Base-by-base conservation (phyloP, 2,329 filamentous ascomycete species). In the Hymenoscyphus linearis region DNA sequence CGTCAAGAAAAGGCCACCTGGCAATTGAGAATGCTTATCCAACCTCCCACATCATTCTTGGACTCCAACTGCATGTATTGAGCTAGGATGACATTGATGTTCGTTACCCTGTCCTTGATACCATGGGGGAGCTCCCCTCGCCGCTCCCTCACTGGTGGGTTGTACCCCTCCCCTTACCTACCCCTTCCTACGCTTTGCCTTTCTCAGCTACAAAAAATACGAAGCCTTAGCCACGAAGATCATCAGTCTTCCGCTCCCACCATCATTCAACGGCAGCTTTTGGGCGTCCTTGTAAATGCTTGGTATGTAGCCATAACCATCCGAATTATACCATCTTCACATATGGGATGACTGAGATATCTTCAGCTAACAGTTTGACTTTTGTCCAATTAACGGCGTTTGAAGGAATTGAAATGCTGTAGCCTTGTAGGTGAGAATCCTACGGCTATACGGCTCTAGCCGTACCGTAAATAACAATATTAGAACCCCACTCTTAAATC, bases 21-120 rank as follows among this genome's bases (percentile, higher is more conserved):
- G 12, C 44, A 52, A 36, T 58, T 18, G 44, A 22, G 16, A 22
- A 31, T 22, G 18, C n/a, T 7, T 7, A 26, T 26, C 47, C 34
- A 9, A 26, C 22, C 36, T 13, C 57, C 34, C 55, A 57, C 50
- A 14, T 37, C 27, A 60, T 35, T 31, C n/a, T 25, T 56, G 26
- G 44, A 53, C 37, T 31, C 53, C 60, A 59, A 53, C 37, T 31
- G 57, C 60, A 59, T 62, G 53, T 59, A 40, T 52, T 31, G 60
- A 18, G 50, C 57, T 52, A 53, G 60, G 57, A 37, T 54, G 22
- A 16, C 18, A 16, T 37, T 27, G 10, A 27, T 57, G 55, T 22
- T 50, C 22, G 18, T 22, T 18, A 22, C 44, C 44, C 44, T 47
- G 36, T 37, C 55, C 36, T 37, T 57, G 55, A 57, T 34, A 50